These are phyloP conservation scores for Mycothermus thermophilus DNA, from an alignment of 495 filamentous ascomycete species.

Conservation along the genomic window DNA sequence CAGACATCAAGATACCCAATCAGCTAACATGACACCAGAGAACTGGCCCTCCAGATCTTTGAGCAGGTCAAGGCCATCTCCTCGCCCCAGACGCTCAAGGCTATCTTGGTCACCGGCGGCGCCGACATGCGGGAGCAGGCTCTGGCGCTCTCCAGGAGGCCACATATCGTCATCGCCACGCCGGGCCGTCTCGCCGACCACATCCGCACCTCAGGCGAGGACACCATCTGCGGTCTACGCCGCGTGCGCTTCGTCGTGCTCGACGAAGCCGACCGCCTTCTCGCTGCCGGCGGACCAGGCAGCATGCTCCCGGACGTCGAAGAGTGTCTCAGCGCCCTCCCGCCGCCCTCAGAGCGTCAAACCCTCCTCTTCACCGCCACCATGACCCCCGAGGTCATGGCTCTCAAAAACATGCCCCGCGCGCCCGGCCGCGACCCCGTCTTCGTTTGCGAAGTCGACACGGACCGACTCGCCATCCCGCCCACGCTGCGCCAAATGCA, in stretches of 20 bases:
- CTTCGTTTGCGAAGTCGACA: slow-evolving; percentile 79
- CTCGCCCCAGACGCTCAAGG: slow-evolving; percentile 69
- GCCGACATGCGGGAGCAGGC: slow-evolving; percentile 88
- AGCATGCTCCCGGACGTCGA: slow-evolving; percentile 91
- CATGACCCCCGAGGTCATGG: slow-evolving; percentile 80
- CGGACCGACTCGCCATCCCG: slow-evolving; percentile 59
- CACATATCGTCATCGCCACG: slow-evolving; percentile 88
- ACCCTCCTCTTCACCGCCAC: slow-evolving; percentile 96
- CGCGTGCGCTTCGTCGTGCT: slow-evolving; percentile 76
- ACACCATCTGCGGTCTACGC: slow-evolving; percentile 68
- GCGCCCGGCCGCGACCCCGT: slow-evolving; percentile 53
- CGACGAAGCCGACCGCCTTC: slow-evolving; percentile 88
- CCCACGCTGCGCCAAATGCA: slow-evolving; percentile 71
- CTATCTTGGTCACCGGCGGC: slow-evolving; percentile 76
- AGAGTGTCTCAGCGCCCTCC: slow-evolving; percentile 67
- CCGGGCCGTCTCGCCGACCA: slow-evolving; percentile 91
- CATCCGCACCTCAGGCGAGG: slow-evolving; percentile 74
- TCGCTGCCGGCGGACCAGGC: slow-evolving; percentile 48
- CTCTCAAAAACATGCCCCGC: slow-evolving; percentile 62
- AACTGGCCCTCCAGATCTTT: slow-evolving; percentile 88
- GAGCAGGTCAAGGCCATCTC: slow-evolving; percentile 92
- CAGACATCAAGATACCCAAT: too few relatives aligned
- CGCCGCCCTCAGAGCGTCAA: slow-evolving; percentile 57
- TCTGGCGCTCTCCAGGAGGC: slow-evolving; percentile 60
- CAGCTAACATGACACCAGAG: slow-evolving; percentile 30